Conservation (phyloP, 192 early-diverging fungal genomes). For the Lunasporangiospora selenospora region DNA sequence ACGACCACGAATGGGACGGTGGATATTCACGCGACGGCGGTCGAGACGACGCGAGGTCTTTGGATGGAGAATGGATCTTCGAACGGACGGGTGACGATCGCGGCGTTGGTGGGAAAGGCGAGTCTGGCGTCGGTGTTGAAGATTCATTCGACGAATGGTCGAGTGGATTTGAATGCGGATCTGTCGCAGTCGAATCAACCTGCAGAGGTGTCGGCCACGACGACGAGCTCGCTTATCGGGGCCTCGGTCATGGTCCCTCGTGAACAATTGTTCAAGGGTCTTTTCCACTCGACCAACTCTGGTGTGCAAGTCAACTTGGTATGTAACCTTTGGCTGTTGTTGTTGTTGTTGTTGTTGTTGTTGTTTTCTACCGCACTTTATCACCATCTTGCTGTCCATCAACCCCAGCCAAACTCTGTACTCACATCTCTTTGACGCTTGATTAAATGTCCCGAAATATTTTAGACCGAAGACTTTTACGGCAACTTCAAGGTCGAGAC, state of each 20-base stretch:
- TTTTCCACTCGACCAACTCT: constrained; percentile 7
- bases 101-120: constrained; percentile 23
- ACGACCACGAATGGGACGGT: constrained; percentile 6
- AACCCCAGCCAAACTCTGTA: no score
- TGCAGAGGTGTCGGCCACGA: constrained; percentile 7
- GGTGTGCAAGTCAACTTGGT: constrained; percentile 33
- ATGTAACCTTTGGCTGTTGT: background rate
- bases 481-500: constrained; percentile 24
- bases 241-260: constrained; percentile 26
- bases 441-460: no score
- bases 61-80: constrained; percentile 14
- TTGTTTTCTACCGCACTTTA: no score
- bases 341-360: background rate
- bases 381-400: no score
- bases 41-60: constrained; percentile 15
- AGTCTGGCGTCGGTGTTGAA: constrained; percentile 12
- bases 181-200: constrained; percentile 17
- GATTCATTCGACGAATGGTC: constrained; percentile 5
- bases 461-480: constrained; percentile 33
- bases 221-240: constrained; percentile 8
- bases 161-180: constrained; percentile 21
- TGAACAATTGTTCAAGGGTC: constrained; percentile 3
- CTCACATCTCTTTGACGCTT: no score
- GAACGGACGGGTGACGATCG: constrained; percentile 13
- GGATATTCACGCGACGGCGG: constrained; percentile 13